Conservation (phyloP, 805 yeast genomes). For the Sugiyamaella mastotermitis region DNA sequence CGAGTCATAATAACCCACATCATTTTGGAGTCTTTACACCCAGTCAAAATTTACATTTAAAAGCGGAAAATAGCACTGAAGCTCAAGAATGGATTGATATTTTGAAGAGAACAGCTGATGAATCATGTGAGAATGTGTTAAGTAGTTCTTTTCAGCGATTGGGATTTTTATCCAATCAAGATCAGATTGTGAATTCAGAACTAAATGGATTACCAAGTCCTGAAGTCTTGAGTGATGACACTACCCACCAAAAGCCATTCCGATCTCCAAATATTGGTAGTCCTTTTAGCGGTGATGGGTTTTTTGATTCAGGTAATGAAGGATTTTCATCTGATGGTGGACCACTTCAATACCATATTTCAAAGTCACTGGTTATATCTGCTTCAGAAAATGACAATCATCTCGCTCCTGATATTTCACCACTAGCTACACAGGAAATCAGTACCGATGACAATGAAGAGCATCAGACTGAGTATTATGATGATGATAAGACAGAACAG, state of each 20-base stretch:
- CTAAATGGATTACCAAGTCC: not conserved
- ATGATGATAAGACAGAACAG: constrained; percentile 24
- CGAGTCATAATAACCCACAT: constrained; percentile 18
- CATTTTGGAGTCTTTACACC: constrained; percentile 31
- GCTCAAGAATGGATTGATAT: constrained; percentile 29
- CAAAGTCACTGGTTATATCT: too few species aligned
- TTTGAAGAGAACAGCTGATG: constrained; percentile 21
- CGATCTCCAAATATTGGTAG: too few species aligned
- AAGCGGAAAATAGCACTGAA: constrained; percentile 24
- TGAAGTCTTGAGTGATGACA: not conserved
- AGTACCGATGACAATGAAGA: too few species aligned
- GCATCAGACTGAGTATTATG: too few species aligned
- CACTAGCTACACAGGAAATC: too few species aligned
- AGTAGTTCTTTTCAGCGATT: constrained; percentile 14
- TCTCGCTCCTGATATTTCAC: too few species aligned
- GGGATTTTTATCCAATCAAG: constrained; percentile 3
- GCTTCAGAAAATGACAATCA: too few species aligned
- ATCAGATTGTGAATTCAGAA: too few species aligned
- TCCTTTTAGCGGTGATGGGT: not conserved
- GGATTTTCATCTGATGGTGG: constrained; percentile 1
- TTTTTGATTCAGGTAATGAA: not conserved
- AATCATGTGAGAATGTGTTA: constrained; percentile 15
- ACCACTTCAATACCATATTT: not conserved
- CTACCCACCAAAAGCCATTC: not conserved
- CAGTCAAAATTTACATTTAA: constrained; percentile 24